Base-by-base conservation (phyloP, 495 filamentous ascomycete genomes). In the Neurospora cerealis region DNA sequence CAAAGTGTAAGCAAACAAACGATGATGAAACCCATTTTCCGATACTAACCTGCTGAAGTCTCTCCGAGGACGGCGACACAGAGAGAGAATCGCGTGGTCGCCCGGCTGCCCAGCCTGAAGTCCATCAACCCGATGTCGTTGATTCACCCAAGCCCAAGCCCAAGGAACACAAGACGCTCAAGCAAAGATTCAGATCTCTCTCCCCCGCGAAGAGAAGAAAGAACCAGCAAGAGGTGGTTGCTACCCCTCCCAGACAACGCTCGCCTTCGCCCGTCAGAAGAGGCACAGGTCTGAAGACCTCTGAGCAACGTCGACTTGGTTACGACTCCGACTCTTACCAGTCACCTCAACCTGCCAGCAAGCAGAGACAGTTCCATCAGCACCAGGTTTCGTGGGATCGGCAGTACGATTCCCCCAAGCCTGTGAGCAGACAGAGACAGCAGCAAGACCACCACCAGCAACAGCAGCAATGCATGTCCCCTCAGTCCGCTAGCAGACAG, bases 191-290 rank as follows among this genome's bases (percentile, higher is more conserved):
- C 24, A 74, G 75, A 9, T 80, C 77, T 38, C 72, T 38, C 3
- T 70, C 62, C 1, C 76, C 76, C 0, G 73, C 46, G 4, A 78
- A 75, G 71, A 48, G 54, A 66, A 66, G 54, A 66, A 66, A 66
- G 32, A 17, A 44, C 2, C 48, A 40, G 17, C 70, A 38, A 4
- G 62, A 37, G 15, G 44, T 21, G 19, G 48, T 32, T 0, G 62
- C 40, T 3, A 71, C 75, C 4, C 62, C 73, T 39, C 39, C 79
- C 15, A 60, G 72, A 21, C 69, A 69, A 2, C 76, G 79, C 9
- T 76, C 78, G 21, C 75, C 71, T 5, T 80, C 79, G n/a, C 79
- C 79, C 0, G 48, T 69, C 72, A 80, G 78, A 69, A 66, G 54
- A 66, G 54, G 54, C 2, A 66, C 54, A 6, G 54, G 54, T 0